Evolutionary conservation across 2,329 filamentous ascomycete species (phyloP).

Genomic region (Claviceps sp.): DNA sequence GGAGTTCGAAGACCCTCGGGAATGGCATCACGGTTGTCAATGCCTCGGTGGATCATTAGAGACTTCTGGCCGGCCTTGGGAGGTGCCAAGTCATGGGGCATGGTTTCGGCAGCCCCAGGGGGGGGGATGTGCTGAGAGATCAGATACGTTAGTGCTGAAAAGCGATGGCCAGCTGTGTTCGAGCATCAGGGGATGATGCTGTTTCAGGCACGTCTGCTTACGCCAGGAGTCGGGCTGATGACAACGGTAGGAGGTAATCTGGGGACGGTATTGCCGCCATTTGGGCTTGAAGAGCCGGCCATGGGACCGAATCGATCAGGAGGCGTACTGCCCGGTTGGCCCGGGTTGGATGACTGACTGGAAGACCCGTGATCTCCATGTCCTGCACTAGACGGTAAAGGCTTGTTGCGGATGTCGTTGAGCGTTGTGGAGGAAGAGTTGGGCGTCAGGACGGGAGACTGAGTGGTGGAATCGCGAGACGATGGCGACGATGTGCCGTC

Average conservation of each 20-base stretch:
- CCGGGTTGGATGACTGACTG: conserved; percentile 27
- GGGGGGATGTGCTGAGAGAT: conserved; percentile 61
- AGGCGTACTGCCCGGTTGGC: conserved; percentile 19
- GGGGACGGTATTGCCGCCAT: conserved; percentile 19
- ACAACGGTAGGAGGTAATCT: conserved; percentile 72
- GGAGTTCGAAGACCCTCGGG: conserved; percentile 91
- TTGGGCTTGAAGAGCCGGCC: conserved; percentile 22
- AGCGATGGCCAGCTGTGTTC: background rate
- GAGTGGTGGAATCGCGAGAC: conserved; percentile 37
- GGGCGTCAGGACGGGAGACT: conserved; percentile 58
- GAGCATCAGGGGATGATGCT: background rate
- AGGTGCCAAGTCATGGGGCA: conserved; percentile 92
- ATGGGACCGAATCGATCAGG: conserved; percentile 29
- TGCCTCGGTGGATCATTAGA: conserved; percentile 66
- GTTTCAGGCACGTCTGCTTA: conserved; percentile 30
- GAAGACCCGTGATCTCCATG: conserved; percentile 27
- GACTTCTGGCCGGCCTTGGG: conserved; percentile 88
- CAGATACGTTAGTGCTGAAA: background rate
- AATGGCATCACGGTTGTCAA: conserved; percentile 81
- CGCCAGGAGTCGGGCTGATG: conserved; percentile 86
- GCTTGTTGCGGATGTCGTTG: conserved; percentile 75
- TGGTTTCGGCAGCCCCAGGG: conserved; percentile 87
- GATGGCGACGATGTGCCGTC: conserved; percentile 72
- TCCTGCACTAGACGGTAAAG: conserved; percentile 44
- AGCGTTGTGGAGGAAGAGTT: conserved; percentile 81